Evolutionary conservation across 352 stramenopile genomes (phyloP).

Genomic region (Pythium aphanidermatum): DNA sequence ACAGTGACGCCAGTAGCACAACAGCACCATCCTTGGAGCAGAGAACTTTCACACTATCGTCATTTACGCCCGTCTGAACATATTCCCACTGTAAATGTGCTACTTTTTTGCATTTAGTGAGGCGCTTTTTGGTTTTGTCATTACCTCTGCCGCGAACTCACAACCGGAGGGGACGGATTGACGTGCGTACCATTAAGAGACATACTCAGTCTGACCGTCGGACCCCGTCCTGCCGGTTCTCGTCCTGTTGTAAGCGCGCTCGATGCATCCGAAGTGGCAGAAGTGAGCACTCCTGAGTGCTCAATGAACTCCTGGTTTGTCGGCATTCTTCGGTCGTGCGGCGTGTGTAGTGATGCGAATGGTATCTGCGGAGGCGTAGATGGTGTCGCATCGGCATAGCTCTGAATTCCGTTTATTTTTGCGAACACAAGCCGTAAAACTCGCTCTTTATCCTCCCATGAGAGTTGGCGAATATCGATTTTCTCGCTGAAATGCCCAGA

Average conservation of each 20-base stretch:
- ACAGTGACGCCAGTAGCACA: slow-evolving; percentile 46
- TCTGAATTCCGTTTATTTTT: slow-evolving; percentile 88
- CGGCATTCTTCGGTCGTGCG: too few species aligned
- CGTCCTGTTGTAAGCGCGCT: too few species aligned
- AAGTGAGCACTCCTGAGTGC: too few species aligned
- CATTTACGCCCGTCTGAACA: slow-evolving; percentile 20
- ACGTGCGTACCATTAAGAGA: slow-evolving; percentile 45
- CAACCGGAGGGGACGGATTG: slow-evolving; percentile 19
- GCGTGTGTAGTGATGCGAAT: too few species aligned
- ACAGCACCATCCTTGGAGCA: slow-evolving; percentile 22
- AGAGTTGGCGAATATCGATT: slow-evolving; percentile 85
- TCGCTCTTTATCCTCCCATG: slow-evolving; percentile 88
- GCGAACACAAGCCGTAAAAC: slow-evolving; percentile 92
- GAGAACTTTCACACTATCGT: slow-evolving; percentile 9
- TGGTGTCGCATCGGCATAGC: slow-evolving; percentile 26
- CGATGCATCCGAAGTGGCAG: too few species aligned
- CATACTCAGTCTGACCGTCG: slow-evolving; percentile 43
- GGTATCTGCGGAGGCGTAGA: slow-evolving; percentile 10
- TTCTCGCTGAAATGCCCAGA: slow-evolving; percentile 49
- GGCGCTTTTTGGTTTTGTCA: not conserved
- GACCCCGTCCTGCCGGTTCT: too few species aligned
- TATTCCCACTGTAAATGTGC: slow-evolving; percentile 5
- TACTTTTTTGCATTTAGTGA: not conserved
- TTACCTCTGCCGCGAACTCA: slow-evolving; percentile 11
- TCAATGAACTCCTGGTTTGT: too few species aligned